Evolutionary conservation across 2,329 filamentous ascomycete genomes (phyloP).

Genomic region (Xylaria sp.): DNA sequence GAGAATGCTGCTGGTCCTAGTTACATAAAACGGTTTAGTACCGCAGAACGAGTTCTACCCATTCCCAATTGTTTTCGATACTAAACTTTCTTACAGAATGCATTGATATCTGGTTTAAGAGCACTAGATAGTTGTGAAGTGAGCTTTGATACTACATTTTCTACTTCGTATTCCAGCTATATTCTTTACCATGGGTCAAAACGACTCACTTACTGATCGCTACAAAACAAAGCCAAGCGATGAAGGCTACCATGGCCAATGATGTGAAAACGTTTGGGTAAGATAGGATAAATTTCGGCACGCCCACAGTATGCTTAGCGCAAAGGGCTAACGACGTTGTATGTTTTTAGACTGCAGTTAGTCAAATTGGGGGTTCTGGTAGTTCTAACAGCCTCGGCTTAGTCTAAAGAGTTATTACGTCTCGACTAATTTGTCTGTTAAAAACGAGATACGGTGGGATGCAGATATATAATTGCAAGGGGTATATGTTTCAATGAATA

Average conservation of each 20-base stretch:
- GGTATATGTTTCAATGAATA: slow-evolving; percentile 1
- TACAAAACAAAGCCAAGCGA: background rate
- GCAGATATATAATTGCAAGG: background rate
- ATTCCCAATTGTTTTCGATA: no score
- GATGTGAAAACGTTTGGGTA: no score
- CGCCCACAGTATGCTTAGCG: background rate
- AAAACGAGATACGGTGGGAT: background rate
- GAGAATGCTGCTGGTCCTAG: no score
- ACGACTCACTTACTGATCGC: background rate
- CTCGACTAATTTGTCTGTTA: no score
- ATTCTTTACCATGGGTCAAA: background rate
- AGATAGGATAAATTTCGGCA: no score
- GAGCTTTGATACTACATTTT: no score
- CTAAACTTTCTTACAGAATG: no score
- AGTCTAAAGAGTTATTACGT: background rate
- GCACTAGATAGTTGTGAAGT: no score
- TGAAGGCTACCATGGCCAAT: background rate
- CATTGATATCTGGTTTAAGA: no score
- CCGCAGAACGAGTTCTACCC: no score
- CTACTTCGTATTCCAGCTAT: background rate
- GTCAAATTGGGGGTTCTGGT: background rate
- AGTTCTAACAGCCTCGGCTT: background rate
- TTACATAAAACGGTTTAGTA: no score
- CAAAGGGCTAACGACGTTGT: background rate
- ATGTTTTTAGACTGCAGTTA: background rate